Conservation (phyloP, 441 rosid species). For the Hura crepitans region DNA sequence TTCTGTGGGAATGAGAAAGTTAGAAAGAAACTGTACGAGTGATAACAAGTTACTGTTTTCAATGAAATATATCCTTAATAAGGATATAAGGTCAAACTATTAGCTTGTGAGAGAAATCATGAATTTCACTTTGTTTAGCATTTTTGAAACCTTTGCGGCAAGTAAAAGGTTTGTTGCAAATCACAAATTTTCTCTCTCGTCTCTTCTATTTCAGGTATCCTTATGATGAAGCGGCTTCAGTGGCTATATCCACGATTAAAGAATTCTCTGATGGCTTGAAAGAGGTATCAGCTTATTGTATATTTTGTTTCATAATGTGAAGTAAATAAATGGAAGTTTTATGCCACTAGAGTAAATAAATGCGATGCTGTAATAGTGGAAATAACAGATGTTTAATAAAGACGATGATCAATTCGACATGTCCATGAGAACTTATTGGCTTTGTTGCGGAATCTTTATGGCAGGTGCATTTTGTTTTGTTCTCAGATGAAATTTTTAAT, state of each 20-base stretch:
- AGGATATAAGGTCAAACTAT: not conserved
- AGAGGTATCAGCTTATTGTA: constrained; percentile 46
- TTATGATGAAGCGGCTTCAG: constrained; percentile 63
- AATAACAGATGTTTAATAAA: too few relatives aligned
- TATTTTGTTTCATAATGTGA: not conserved
- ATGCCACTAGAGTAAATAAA: too few relatives aligned
- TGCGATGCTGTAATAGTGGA: not conserved
- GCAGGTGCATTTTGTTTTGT: constrained; percentile 82
- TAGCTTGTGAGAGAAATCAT: not conserved
- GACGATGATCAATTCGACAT: not conserved
- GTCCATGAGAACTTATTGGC: not conserved
- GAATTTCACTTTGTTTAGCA: not conserved
- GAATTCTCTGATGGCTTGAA: constrained; percentile 59
- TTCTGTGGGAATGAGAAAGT: too few relatives aligned
- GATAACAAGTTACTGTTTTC: not conserved
- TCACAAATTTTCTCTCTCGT: too few relatives aligned
- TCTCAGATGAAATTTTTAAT: constrained; percentile 46
- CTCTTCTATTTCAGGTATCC: constrained; percentile 54
- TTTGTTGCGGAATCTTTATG: not conserved
- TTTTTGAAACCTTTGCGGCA: not conserved
- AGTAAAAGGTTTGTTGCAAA: not conserved
- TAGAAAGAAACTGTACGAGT: too few relatives aligned
- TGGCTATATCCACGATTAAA: constrained; percentile 64
- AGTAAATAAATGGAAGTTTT: too few relatives aligned
- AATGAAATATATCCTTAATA: not conserved